These are phyloP conservation scores for Daldinia bambusicola DNA, from an alignment of 495 filamentous ascomycete species.

Conservation along the genomic window DNA sequence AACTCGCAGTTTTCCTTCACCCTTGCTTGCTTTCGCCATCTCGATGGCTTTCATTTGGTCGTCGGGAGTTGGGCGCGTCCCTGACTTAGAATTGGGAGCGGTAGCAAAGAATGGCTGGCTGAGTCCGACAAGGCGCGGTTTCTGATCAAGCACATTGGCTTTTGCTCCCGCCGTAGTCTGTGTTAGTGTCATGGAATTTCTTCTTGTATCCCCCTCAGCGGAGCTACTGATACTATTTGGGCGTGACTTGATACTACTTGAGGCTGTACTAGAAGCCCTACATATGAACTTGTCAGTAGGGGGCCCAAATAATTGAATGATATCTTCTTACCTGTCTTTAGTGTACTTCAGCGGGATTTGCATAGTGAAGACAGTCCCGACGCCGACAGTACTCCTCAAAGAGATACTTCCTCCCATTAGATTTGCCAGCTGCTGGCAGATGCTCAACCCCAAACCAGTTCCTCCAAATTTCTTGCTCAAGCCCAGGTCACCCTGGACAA, in stretches of 20 bases:
- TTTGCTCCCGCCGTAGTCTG: constrained; percentile 48
- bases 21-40: constrained; percentile 64
- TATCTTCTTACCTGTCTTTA: constrained; percentile 63
- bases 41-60: constrained; percentile 57
- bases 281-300: constrained; percentile 49
- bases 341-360: constrained; percentile 83
- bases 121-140: constrained; percentile 83
- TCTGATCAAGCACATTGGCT: constrained; percentile 56
- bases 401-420: constrained; percentile 83
- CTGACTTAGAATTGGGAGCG: constrained; percentile 48
- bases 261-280: constrained; percentile 58
- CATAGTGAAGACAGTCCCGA: constrained; percentile 85
- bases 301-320: background rate
- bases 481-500: constrained; percentile 89
- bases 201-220: constrained; percentile 69
- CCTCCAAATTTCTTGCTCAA: constrained; percentile 91
- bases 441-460: constrained; percentile 89
- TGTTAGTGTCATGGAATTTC: constrained; percentile 44
- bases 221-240: constrained; percentile 79
- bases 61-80: constrained; percentile 49
- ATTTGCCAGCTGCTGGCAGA: constrained; percentile 83
- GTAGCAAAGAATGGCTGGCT: constrained; percentile 88
- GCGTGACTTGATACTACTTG: constrained; percentile 70
- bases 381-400: constrained; percentile 76
- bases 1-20: constrained; percentile 74